Evolutionary conservation across 768 basidiomycete species (phyloP), one percentile per base, ranked within the genome.

Genomic region (Boletus edulis): DNA sequence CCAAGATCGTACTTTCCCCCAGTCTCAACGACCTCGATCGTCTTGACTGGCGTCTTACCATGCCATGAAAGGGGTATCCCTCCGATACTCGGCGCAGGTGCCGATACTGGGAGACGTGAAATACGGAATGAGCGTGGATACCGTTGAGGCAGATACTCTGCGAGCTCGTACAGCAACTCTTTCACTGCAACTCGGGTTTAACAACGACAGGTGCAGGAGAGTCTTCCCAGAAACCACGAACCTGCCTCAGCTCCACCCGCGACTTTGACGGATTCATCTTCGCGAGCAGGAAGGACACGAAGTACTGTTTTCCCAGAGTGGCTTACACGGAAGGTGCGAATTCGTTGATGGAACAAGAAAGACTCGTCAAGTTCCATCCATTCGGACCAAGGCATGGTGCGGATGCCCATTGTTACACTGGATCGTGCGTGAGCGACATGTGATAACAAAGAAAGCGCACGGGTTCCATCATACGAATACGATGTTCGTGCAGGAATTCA

Each of bases 341-440:
- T 83, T 13, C 71, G 73, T 64, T 87, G 80, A 62, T 85, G 85
- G 29, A 62, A 60, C 13, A 72, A 67, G 63, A 83, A 87, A 46
- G 81, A 74, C 50, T 80, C 75, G 69, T 90, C 88, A 32, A 89
- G 75, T 73, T 91, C 86, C 49, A 89, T 84, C 88, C 89, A 91
- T 49, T 86, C 82, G 17, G 78, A 75, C 84, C 85, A 91, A 9
- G 75, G 75, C 86, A 91, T 88, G 46, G 68, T 75, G 24, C 84
- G 79, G 60, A 88, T 81, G 56, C 84, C 87, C 87, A 89, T 89
- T 31, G 85, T 89, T 20, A 87, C 78, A 57, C 86, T 88, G 47
- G 8, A 17, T 14, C 5, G 24, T 49, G 20, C 4, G 17, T 59
- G 17, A 62, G 54, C n/a, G 4, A 62, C 5, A 20, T 2, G 10